A percentile compares a stretch with the other conserved stretches of the same genome.
Conservation (phyloP, 306 rosid species). For the Argentina anserina region DNA sequence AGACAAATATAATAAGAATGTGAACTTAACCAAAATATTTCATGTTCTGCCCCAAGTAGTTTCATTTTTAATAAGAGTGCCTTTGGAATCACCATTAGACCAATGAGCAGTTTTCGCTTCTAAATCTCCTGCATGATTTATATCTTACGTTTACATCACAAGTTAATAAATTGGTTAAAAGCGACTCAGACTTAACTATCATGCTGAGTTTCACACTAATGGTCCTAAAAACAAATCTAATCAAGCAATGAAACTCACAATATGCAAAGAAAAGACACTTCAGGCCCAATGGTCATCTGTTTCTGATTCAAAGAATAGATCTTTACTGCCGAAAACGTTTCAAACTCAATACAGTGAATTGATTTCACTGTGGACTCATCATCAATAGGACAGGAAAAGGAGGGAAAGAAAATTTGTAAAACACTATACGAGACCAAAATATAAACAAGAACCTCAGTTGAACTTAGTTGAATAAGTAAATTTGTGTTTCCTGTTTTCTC, state of each 20-base stretch:
- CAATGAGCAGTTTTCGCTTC: conserved; percentile 6
- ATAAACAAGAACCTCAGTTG: conserved; percentile 14
- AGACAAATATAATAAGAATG: not conserved
- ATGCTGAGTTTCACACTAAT: not conserved
- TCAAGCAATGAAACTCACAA: not conserved
- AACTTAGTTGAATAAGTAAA: not conserved
- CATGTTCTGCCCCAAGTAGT: not conserved
- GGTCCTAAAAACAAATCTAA: not conserved
- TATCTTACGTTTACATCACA: not conserved
- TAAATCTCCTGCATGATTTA: not conserved
- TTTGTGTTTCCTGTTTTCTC: conserved; percentile 5
- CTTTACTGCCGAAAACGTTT: not conserved
- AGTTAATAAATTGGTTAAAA: not conserved
- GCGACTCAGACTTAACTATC: not conserved
- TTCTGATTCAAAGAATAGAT: not conserved
- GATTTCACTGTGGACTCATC: not conserved
- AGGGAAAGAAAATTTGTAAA: not conserved
- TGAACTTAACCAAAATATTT: conserved; percentile 1
- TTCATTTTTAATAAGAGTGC: not conserved
- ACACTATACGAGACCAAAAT: not conserved
- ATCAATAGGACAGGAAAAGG: not conserved
- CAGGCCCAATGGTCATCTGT: not conserved
- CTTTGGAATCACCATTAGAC: conserved; percentile 6
- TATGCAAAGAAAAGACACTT: conserved; percentile 7
- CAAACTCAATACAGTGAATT: not conserved